These are phyloP conservation scores for Eimeria acervulina DNA, from an alignment of 169 alveolate genomes.

Conservation along the genomic window DNA sequence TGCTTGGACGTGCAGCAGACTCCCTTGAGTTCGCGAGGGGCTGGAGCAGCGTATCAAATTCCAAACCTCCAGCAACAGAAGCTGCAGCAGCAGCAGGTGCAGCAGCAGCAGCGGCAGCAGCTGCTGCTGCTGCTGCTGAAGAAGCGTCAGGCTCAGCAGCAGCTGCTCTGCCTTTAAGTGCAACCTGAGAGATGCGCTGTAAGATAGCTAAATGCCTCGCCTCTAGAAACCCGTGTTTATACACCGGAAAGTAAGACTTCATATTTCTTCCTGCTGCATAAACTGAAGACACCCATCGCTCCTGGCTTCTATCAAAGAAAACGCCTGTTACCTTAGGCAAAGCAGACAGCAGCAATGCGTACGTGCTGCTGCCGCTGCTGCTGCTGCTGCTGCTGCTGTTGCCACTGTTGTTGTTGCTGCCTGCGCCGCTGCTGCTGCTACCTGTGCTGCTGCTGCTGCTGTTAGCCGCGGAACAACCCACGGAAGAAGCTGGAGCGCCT, in stretches of 20 bases:
- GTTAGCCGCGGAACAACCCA: background rate
- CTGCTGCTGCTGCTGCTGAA: conserved; percentile 12
- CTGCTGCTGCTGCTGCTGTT: conserved; percentile 33
- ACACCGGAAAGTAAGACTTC: conserved; percentile 74
- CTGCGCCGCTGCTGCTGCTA: background rate
- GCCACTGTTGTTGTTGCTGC: no score
- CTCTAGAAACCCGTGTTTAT: conserved; percentile 68
- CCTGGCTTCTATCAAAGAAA: conserved; percentile 76
- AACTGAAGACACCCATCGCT: conserved; percentile 78
- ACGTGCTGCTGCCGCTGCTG: background rate
- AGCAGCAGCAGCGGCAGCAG: background rate
- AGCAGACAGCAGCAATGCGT: background rate
- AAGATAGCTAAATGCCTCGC: conserved; percentile 61
- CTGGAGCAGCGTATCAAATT: no score
- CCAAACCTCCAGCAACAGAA: background rate
- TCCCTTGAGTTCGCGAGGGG: no score
- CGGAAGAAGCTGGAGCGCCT: background rate
- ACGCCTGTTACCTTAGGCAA: conserved; percentile 77
- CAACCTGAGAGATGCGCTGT: conserved; percentile 67
- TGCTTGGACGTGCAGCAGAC: background rate
- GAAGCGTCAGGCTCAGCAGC: background rate
- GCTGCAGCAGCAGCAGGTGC: conserved; percentile 48
- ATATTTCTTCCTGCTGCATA: conserved; percentile 57
- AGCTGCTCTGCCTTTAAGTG: background rate
- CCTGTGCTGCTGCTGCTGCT: background rate